Base-by-base conservation (phyloP, 768 basidiomycete genomes). In the Boletus fagicola region DNA sequence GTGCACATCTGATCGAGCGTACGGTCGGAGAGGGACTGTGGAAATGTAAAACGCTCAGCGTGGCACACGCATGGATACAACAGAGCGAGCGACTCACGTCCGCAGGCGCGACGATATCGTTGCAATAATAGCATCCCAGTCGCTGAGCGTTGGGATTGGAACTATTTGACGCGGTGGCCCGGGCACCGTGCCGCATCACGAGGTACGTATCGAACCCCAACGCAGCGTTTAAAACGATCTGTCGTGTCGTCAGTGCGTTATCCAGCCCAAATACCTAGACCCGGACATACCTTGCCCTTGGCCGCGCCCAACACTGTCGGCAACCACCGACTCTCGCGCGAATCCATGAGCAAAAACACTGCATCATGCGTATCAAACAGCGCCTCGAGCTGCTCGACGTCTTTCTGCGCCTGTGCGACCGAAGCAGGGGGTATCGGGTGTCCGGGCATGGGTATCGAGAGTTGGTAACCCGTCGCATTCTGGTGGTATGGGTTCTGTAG, bases 1-100 rank as follows among this genome's bases (percentile, higher is more conserved):
- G 97, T 98, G 69, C 97, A 99, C 96, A 98, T 98, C 71, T 98
- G 96, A 71, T 98, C 97, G 15, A 98, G 82, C 4, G 95, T 96
- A 42, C 94, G 82, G 69, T 98, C 96, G 0, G 90, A 89, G 43
- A 90, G 72, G 3, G 83, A 84, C 86, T 81, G 58, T 22, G 6
- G 1, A 20, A 16, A 15, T 2, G 46, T 46, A 40, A 31, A 20
- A 5, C 13, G 26, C 20, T 20, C 49, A 15, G 22, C 1, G 16
- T 40, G 13, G 12, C 36, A 8, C 30, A 9, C 8, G 8, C 30
- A 9, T 30, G 10, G 18, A 22, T 4, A 22, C 16, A 13, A 13
- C 3, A n/a, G 7, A 31, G 11, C 4, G 39, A 6, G 1, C 24
- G 38, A 73, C 80, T 67, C 76, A 96, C 95, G 71, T 99, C 95